A percentile compares a stretch with the other conserved stretches of the same genome.
phyloP scores from a whole-genome alignment of 129 eudicot species.

The Centaurea solstitialis region DNA sequence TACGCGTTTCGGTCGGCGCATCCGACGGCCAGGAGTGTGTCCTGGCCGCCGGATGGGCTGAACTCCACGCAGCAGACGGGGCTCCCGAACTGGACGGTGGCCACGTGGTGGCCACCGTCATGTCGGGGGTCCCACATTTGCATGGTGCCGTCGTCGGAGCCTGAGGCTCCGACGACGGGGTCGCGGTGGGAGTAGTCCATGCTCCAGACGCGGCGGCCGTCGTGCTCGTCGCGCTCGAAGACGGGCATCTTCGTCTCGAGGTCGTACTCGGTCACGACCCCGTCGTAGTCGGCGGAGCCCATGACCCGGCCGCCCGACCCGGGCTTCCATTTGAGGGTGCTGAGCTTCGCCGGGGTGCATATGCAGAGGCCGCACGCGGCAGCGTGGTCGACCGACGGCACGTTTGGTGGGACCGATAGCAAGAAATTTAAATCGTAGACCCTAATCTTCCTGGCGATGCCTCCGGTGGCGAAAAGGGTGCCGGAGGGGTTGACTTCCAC shows the following conservation, averaged over 20 bases:
- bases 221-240: conserved; percentile 79
- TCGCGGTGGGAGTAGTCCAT: conserved; percentile 60
- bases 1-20: conserved; percentile 68
- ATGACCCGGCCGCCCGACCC: conserved; percentile 44
- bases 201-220: conserved; percentile 72
- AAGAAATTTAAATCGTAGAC: conserved; percentile 37
- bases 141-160: conserved; percentile 81
- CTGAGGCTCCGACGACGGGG: conserved; percentile 65
- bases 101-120: conserved; percentile 49
- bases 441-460: conserved; percentile 65
- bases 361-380: conserved; percentile 47
- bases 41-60: conserved; percentile 63
- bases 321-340: conserved; percentile 78
- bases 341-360: conserved; percentile 76
- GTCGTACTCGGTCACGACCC: conserved; percentile 71
- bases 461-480: conserved; percentile 70
- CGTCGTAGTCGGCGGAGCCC: conserved; percentile 83
- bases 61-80: conserved; percentile 77
- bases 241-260: conserved; percentile 64
- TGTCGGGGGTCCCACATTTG: conserved; percentile 86
- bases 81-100: conserved; percentile 48
- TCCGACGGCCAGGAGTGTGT: conserved; percentile 49
- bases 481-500: conserved; percentile 60
- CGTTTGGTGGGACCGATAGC: conserved; percentile 6
- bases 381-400: conserved; percentile 37